These are phyloP conservation scores for Magnusiomyces magnusii DNA, from an alignment of 1,139 yeast species.

Conservation along the genomic window DNA sequence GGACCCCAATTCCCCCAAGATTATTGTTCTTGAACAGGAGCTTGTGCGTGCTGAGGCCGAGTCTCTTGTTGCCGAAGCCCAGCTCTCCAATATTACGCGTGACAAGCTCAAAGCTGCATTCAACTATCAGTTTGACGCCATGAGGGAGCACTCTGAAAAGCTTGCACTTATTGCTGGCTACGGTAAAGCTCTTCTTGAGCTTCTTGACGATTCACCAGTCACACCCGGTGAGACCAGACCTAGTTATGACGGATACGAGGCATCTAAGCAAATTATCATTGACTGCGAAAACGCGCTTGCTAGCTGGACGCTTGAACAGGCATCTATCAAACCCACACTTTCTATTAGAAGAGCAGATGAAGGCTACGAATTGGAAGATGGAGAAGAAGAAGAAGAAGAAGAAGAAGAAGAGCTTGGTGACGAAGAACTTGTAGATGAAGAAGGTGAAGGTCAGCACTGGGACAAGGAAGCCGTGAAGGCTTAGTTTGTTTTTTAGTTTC, in stretches of 20 bases:
- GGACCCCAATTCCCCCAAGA: conserved; percentile 96
- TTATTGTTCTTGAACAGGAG: conserved; percentile 92
- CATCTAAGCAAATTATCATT: conserved; percentile 93
- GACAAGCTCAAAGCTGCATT: conserved; percentile 96
- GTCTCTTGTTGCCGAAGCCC: conserved; percentile 97
- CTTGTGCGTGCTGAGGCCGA: conserved; percentile 98
- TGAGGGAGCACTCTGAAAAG: conserved; percentile 94
- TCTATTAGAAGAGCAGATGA: conserved; percentile 41
- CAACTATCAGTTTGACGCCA: conserved; percentile 93
- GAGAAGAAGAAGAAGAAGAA: conserved; percentile 38
- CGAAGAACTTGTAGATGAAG: too few relatives aligned
- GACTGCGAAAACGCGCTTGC: conserved; percentile 96
- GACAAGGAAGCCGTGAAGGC: conserved; percentile 11
- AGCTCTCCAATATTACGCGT: conserved; percentile 93
- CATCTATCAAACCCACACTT: conserved; percentile 90
- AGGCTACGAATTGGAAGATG: conserved; percentile 9
- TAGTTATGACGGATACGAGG: conserved; percentile 97
- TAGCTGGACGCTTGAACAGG: conserved; percentile 93
- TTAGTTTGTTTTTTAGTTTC: too few relatives aligned
- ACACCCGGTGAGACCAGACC: conserved; percentile 99
- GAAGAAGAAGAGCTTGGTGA: too few relatives aligned
- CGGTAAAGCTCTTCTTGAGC: conserved; percentile 94
- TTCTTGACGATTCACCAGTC: conserved; percentile 92
- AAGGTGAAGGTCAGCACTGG: conserved; percentile 25
- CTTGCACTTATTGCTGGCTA: conserved; percentile 95